Evolutionary conservation across 2,329 filamentous ascomycete genomes (phyloP), one percentile per base, ranked within the genome.

Genomic region (Lachnellula occidentalis): DNA sequence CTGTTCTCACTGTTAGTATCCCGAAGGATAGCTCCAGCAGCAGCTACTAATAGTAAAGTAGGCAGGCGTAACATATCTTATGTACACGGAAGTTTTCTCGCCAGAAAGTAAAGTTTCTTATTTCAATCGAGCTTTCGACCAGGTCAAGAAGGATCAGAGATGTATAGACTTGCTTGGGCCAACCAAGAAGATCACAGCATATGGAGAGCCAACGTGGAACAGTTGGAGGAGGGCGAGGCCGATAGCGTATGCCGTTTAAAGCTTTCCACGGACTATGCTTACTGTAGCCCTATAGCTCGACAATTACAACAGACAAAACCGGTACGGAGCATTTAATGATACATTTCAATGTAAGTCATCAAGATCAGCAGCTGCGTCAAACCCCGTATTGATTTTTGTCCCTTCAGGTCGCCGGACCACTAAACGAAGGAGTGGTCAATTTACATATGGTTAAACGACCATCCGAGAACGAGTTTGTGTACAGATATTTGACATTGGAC

Each of bases 91-190:
- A 59, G 88, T 95, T 45, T 90, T 95, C 70, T 87, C 88, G 4
- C 80, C 88, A 19, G 87, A 92, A 67, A 94, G 89, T 75, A 92
- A 90, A 72, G 92, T 87, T 15, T 82, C 85, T 54, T 85, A 94
- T 69, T 96, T 95, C 78, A 95, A 95, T 73, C 86, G 88, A 59
- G 89, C 90, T 1, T 87, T 95, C 47, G 82, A 88, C 66, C 83
- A 85, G 58, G 85, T 97, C 68, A 89, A 86, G 69, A 78, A 80
- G 50, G 87, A 95, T 66, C 70, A 80, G 0, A 77, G 82, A 54
- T 95, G 89, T 67, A 75, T 85, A 27, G 82, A 86, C 54, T 69
- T 95, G 6, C 79, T 97, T 1, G 91, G 91, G 14, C 84, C 90
- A 15, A 73, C 79, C 39, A 85, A 84, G 57, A 81, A 91, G 67